These are phyloP conservation scores for Pharnaceum exiguum DNA, from an alignment of 148 eudicot species.

Conservation along the genomic window DNA sequence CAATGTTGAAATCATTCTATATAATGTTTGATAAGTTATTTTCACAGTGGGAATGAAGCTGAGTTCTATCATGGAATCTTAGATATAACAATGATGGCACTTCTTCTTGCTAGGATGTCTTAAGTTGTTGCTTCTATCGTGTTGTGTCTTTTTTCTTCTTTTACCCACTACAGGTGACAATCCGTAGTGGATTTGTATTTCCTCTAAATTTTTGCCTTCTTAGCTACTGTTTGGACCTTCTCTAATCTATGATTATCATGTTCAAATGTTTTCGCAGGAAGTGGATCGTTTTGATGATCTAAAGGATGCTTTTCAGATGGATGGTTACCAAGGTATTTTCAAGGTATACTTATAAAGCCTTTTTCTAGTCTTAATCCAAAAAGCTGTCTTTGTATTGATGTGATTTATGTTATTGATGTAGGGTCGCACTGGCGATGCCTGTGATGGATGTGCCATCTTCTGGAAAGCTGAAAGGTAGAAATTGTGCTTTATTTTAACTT, in stretches of 20 bases:
- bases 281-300: slow-evolving; percentile 77
- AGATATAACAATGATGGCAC: no score
- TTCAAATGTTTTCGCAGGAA: slow-evolving; percentile 47
- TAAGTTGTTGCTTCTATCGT: no score
- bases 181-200: neutral
- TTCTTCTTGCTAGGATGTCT: no score
- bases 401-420: slow-evolving; percentile 10
- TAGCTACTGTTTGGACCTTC: neutral
- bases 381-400: slow-evolving; percentile 2
- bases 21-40: no score
- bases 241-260: neutral
- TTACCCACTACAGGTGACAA: no score
- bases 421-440: slow-evolving; percentile 87
- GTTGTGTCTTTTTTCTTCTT: no score
- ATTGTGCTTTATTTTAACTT: neutral
- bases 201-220: neutral
- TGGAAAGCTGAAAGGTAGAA: slow-evolving; percentile 72
- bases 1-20: no score
- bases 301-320: slow-evolving; percentile 38
- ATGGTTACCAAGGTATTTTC: slow-evolving; percentile 67
- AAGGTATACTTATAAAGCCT: slow-evolving; percentile 44
- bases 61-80: no score
- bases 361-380: neutral
- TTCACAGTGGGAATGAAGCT: no score
- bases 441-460: slow-evolving; percentile 92